These are phyloP conservation scores for Ramaria sp. DNA, from an alignment of 768 basidiomycete species.

Conservation along the genomic window DNA sequence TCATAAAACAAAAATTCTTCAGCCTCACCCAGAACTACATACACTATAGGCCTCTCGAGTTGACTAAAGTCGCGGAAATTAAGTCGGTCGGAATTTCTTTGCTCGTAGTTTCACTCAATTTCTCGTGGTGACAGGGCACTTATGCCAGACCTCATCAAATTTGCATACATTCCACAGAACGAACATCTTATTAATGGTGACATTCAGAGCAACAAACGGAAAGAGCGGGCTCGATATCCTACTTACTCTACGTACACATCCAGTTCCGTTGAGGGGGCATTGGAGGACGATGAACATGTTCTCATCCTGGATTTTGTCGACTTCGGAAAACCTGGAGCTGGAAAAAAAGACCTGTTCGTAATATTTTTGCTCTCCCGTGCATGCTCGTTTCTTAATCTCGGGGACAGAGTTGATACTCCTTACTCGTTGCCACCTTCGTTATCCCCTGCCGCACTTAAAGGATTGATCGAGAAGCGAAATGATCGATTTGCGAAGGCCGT, in stretches of 20 bases:
- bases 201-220: slow-evolving; percentile 18
- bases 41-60: slow-evolving; percentile 55
- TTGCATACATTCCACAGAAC: slow-evolving; percentile 65
- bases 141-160: slow-evolving; percentile 71
- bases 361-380: slow-evolving; percentile 8
- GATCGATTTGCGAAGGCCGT: slow-evolving; percentile 52
- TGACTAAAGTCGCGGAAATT: slow-evolving; percentile 70
- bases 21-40: neutral
- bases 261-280: slow-evolving; percentile 13
- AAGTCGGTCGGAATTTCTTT: slow-evolving; percentile 37
- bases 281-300: slow-evolving; percentile 37
- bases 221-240: slow-evolving; percentile 26
- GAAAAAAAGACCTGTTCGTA: slow-evolving; percentile 19
- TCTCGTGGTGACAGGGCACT: slow-evolving; percentile 42
- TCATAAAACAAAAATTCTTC: neutral
- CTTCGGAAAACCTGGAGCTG: slow-evolving; percentile 24
- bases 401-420: slow-evolving; percentile 17
- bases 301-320: slow-evolving; percentile 43
- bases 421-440: slow-evolving; percentile 31
- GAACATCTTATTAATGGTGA: slow-evolving; percentile 44
- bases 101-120: neutral
- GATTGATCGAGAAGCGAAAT: slow-evolving; percentile 63
- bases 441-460: slow-evolving; percentile 50
- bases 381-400: slow-evolving; percentile 8
- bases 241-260: slow-evolving; percentile 26